phyloP scores from a whole-genome alignment of 768 basidiomycete genomes.

The Tulasnella calospora region DNA sequence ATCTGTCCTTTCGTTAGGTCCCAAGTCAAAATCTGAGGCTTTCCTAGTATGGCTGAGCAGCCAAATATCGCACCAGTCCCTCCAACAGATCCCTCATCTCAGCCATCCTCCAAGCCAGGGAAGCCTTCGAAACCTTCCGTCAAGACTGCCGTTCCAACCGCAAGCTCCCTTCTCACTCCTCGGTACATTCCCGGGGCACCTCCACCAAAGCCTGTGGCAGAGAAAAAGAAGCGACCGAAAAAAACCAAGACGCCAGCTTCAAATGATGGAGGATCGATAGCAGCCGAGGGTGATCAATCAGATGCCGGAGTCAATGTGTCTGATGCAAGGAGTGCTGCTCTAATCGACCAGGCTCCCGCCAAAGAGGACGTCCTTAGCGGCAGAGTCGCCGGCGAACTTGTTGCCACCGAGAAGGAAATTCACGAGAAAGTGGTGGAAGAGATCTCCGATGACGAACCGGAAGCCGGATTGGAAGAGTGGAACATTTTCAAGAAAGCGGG shows the following conservation, averaged over 20 bases:
- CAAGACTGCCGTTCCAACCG: slow-evolving; percentile 9
- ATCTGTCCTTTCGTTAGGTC: not conserved
- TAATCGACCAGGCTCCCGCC: slow-evolving; percentile 50
- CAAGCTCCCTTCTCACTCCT: slow-evolving; percentile 21
- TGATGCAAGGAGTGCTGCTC: slow-evolving; percentile 46
- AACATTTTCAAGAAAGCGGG: slow-evolving; percentile 56
- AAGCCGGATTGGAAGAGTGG: slow-evolving; percentile 38
- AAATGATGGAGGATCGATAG: slow-evolving; percentile 34
- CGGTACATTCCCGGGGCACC: slow-evolving; percentile 74
- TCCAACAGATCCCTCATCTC: not conserved
- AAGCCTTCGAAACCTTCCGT: not conserved
- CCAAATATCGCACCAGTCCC: not conserved
- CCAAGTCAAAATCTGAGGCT: not conserved
- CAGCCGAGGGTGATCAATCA: slow-evolving; percentile 44
- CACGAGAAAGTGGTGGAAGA: slow-evolving; percentile 5
- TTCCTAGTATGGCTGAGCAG: not conserved
- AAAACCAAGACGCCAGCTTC: slow-evolving; percentile 28
- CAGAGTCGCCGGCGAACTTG: slow-evolving; percentile 44
- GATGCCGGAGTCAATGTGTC: slow-evolving; percentile 43
- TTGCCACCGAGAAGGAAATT: slow-evolving; percentile 16
- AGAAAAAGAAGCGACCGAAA: slow-evolving; percentile 66
- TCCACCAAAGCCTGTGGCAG: slow-evolving; percentile 58
- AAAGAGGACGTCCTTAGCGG: slow-evolving; percentile 47
- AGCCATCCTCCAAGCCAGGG: not conserved
- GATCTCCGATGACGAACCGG: slow-evolving; percentile 37